phyloP scores from a whole-genome alignment of 2,329 filamentous ascomycete genomes.

The Fonsecaea pedrosoi region DNA sequence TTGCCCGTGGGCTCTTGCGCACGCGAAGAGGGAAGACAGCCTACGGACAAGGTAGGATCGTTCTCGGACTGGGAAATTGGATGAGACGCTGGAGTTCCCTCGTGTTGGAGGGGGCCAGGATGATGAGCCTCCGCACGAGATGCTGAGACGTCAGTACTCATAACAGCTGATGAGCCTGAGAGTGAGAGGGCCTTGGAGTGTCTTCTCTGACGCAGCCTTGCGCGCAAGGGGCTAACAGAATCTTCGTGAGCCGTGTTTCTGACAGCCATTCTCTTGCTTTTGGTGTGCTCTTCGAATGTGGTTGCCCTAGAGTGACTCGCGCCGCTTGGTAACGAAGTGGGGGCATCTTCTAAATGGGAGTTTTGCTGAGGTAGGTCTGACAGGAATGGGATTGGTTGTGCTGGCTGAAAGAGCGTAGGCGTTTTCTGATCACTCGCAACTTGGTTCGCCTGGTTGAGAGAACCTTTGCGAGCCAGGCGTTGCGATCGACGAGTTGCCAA shows the following conservation, averaged over 20 bases:
- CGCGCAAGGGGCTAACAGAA: background rate
- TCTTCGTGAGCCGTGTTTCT: slow-evolving; percentile 21
- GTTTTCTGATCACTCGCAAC: background rate
- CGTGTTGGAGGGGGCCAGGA: background rate
- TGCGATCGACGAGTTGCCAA: slow-evolving; percentile 18
- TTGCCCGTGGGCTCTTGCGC: background rate
- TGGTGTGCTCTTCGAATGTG: slow-evolving; percentile 34
- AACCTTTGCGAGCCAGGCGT: slow-evolving; percentile 16
- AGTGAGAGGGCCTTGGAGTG: background rate
- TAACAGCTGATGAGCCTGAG: background rate
- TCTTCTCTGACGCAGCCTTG: slow-evolving; percentile 12
- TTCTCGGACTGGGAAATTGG: background rate
- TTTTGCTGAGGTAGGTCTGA: background rate
- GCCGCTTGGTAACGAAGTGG: background rate
- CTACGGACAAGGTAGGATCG: background rate
- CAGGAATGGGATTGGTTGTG: background rate
- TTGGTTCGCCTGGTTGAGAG: background rate
- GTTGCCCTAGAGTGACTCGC: slow-evolving; percentile 15
- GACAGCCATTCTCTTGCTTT: slow-evolving; percentile 29
- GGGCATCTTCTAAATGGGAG: background rate
- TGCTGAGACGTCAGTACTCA: background rate
- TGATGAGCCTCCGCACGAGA: background rate
- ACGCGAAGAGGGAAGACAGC: background rate
- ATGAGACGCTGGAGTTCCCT: background rate
- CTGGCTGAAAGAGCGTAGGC: background rate